Percentiles rank a stretch among this genome's conserved stretches.
Evolutionary conservation across 208 protist species (phyloP).

Genomic region (Leishmania braziliensis): DNA sequence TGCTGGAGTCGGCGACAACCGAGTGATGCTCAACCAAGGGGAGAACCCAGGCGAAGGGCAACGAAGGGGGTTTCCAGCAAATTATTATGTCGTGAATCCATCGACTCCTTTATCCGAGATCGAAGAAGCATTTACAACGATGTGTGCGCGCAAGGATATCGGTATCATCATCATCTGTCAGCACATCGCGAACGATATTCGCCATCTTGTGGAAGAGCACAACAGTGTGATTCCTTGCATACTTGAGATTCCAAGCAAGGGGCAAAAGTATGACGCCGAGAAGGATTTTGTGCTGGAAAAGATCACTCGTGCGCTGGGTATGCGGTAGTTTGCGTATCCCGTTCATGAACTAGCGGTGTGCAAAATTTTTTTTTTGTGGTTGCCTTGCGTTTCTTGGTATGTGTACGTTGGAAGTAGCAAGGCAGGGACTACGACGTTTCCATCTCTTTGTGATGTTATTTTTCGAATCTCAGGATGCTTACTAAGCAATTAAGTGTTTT

Average conservation of each 20-base stretch:
- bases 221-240: constrained; percentile 92
- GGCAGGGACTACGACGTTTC: not conserved
- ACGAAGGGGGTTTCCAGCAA: constrained; percentile 44
- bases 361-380: not conserved
- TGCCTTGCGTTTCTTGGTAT: constrained; percentile 10
- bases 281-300: constrained; percentile 95
- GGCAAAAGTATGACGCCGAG: constrained; percentile 95
- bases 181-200: constrained; percentile 96
- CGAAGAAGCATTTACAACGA: constrained; percentile 92
- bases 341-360: not conserved
- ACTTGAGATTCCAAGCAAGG: constrained; percentile 97
- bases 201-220: constrained; percentile 94
- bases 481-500: not conserved
- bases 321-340: constrained; percentile 31
- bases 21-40: constrained; percentile 34
- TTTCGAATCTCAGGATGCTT: constrained; percentile 22
- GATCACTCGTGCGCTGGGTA: constrained; percentile 77
- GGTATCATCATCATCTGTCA: constrained; percentile 97
- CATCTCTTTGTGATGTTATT: constrained; percentile 18
- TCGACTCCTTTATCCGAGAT: constrained; percentile 92
- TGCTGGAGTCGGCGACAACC: constrained; percentile 94
- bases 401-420: not conserved
- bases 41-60: constrained; percentile 12
- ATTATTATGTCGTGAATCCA: constrained; percentile 93
- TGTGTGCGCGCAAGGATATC: constrained; percentile 90